phyloP scores from a whole-genome alignment of 1,139 yeast species.

The Blastobotrys elegans region DNA sequence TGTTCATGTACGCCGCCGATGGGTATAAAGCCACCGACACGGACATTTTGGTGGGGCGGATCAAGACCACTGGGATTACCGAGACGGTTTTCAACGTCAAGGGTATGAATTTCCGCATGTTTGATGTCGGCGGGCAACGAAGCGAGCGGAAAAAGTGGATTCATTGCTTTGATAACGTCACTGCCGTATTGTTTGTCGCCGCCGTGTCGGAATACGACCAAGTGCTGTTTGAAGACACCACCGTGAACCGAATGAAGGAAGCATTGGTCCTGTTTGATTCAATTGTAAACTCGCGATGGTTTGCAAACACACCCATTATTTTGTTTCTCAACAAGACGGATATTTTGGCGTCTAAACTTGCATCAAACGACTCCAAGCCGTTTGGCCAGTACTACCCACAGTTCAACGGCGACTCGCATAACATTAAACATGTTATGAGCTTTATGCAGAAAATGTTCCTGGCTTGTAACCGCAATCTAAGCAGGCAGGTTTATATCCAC shows the following conservation, averaged over 20 bases:
- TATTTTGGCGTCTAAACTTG: slow-evolving; percentile 64
- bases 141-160: slow-evolving; percentile 95
- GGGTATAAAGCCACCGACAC: slow-evolving; percentile 68
- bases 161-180: slow-evolving; percentile 88
- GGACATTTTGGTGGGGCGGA: slow-evolving; percentile 85
- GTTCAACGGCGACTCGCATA: slow-evolving; percentile 22
- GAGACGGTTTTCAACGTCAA: slow-evolving; percentile 71
- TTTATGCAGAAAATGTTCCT: slow-evolving; percentile 27
- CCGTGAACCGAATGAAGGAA: slow-evolving; percentile 89
- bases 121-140: slow-evolving; percentile 98
- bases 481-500: slow-evolving; percentile 71
- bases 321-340: slow-evolving; percentile 87
- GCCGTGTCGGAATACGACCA: slow-evolving; percentile 94
- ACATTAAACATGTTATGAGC: slow-evolving; percentile 22
- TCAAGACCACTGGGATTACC: slow-evolving; percentile 93
- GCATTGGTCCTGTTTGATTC: slow-evolving; percentile 80
- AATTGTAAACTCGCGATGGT: slow-evolving; percentile 82
- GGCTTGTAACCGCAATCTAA: slow-evolving; percentile 51
- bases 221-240: slow-evolving; percentile 80
- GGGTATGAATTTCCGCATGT: slow-evolving; percentile 63
- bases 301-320: slow-evolving; percentile 79
- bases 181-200: slow-evolving; percentile 84
- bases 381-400: slow-evolving; percentile 28
- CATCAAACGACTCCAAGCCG: slow-evolving; percentile 32
- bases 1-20: slow-evolving; percentile 56